Base-by-base conservation (phyloP, 129 eudicot species). In the Pseudognaphalium luteoalbum region DNA sequence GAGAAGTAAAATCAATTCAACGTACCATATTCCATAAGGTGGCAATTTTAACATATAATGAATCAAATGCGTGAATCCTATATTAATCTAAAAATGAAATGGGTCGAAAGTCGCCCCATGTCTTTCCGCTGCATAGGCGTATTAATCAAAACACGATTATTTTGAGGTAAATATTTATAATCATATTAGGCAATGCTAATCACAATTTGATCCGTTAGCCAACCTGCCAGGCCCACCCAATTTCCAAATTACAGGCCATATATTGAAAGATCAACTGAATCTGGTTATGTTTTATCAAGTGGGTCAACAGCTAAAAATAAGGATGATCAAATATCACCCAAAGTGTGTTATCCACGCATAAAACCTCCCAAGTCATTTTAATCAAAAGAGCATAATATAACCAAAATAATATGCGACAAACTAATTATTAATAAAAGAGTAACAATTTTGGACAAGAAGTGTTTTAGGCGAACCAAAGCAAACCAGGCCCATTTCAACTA, bases 1-100 rank as follows among this genome's bases (percentile, higher is more conserved):
- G 79, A 16, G 37, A 51, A 25, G 34, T 15, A 19, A 3, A 9
- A 33, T 78, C 65, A 70, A 37, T 61, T 70, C 66, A 61, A 41
- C 20, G 7, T 54, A 68, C 50, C 2, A 21, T 28, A 22, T 75
- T 65, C 30, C 19, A n/a, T 44, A 74, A 25, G 35, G 54, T 34
- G 33, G 39, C 61, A 15, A 10, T 52, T 15, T 54, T 7, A 16
- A 51, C 66, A 41, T 28, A 34, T n/a, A 25, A 74, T 5, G 3
- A 19, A 28, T 61, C 44, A 73, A 44, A 7, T 4, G 4, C 15
- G 35, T 20, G 37, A 9, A 41, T 47, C 54, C 3, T 47, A 47
- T 12, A 47, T 3, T 47, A 47, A 12, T 5, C 54, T 44, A 47
- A 12, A 47, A 47, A 3, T 44, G 22, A 57, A 57, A 57, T 20